phyloP scores from a whole-genome alignment of 2,329 filamentous ascomycete species.

The Microdochium trichocladiopsis region DNA sequence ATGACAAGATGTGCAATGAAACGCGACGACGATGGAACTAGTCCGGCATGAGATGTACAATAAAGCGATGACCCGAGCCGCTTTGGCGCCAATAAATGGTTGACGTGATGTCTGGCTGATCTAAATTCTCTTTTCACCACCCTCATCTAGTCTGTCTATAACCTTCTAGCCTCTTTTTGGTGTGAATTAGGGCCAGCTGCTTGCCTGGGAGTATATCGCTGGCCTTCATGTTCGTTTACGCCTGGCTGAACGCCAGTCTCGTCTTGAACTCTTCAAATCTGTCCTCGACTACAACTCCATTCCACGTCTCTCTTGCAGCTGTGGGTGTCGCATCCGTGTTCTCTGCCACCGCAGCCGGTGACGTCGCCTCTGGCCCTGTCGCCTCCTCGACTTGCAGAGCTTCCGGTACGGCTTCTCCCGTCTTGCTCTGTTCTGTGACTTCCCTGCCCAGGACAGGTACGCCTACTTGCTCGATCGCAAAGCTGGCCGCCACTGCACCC shows the following conservation, averaged over 20 bases:
- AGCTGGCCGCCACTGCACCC: conserved; percentile 79
- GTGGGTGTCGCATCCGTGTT: conserved; percentile 12
- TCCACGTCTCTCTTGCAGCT: conserved; percentile 50
- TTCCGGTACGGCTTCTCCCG: neutral
- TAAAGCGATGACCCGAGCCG: too few relatives aligned
- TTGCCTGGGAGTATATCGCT: too few relatives aligned
- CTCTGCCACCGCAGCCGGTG: neutral
- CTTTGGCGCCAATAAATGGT: too few relatives aligned
- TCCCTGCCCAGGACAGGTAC: conserved; percentile 51
- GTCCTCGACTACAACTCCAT: conserved; percentile 44
- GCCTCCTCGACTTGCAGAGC: neutral
- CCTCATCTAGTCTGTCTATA: too few relatives aligned
- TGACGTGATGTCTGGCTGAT: too few relatives aligned
- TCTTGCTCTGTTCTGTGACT: neutral
- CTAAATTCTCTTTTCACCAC: too few relatives aligned
- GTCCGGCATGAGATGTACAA: too few relatives aligned
- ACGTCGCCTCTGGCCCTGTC: too few relatives aligned
- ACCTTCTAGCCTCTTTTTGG: too few relatives aligned
- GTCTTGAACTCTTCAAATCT: conserved; percentile 44
- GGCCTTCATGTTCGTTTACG: neutral
- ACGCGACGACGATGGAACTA: too few relatives aligned
- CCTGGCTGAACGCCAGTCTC: conserved; percentile 22
- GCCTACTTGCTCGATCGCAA: conserved; percentile 91
- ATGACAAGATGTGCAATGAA: too few relatives aligned
- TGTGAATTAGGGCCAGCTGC: too few relatives aligned